Conservation (phyloP, 257 asterid genomes). For the Solanum appendiculatum region DNA sequence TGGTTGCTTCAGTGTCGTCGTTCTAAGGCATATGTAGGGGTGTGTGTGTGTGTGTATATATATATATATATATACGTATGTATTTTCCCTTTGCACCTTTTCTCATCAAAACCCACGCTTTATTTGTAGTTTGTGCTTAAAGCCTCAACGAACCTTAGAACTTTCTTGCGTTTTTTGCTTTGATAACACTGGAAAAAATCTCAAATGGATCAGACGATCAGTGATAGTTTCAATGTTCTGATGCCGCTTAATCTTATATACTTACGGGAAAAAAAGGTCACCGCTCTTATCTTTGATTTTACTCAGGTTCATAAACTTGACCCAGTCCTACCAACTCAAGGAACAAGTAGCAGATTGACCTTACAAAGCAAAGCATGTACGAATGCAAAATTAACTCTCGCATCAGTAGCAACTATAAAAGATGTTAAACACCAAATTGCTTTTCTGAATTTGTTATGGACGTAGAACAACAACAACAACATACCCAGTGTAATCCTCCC, state of each 20-base stretch:
- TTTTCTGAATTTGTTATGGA: background rate
- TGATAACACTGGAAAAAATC: background rate
- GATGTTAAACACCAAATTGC: background rate
- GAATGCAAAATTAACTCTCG: background rate
- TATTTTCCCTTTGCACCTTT: background rate
- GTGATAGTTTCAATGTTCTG: background rate
- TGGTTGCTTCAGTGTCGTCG: background rate
- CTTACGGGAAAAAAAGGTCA: background rate
- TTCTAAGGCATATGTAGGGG: background rate
- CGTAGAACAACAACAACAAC: background rate
- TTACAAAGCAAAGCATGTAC: background rate
- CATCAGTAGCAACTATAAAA: background rate
- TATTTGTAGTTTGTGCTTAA: background rate
- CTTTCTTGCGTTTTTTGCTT: background rate
- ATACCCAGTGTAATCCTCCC: background rate
- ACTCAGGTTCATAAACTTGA: background rate
- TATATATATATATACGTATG: too few relatives aligned
- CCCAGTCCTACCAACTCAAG: background rate
- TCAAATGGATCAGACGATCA: background rate
- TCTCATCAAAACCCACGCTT: fast-evolving
- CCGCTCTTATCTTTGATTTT: background rate
- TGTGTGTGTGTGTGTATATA: too few relatives aligned
- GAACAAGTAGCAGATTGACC: background rate
- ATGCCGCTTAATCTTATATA: background rate
- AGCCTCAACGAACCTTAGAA: background rate